Evolutionary conservation across 805 yeast species (phyloP), one percentile per base, ranked within the genome.

Genomic region (Saccharomycopsis javanensis): DNA sequence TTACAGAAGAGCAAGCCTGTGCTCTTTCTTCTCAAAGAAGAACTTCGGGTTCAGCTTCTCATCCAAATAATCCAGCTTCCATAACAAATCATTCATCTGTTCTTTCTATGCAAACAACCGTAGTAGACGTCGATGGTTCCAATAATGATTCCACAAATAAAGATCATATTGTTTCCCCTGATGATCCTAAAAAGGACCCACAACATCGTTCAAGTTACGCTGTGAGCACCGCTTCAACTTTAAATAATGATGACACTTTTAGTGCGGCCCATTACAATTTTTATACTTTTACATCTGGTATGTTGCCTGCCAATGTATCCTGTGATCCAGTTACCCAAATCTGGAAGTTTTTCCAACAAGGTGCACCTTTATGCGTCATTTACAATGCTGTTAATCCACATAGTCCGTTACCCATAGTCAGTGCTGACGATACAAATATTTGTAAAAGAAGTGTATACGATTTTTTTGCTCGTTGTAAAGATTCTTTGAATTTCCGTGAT

Each of bases 251-350:
- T 57, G 70, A 67, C 60, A 65, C 69, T 11, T 63, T 71, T 51
- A 68, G 75, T 16, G 62, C 62, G 13, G 57, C 56, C 1, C 30
- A 18, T 15, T 57, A 71, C 62, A 75, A 75, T 56, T 67, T 79
- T 50, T 73, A 72, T 65, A 87, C 89, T 5, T 87, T 81, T 70
- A 81, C 86, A 52, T 86, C 86, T 60, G 95, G 95, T 30, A 83
- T 85, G 15, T 75, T 84, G 50, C 95, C 92, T 3, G 86, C 86
- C 4, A 81, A 79, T 61, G 77, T 79, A 60, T 79, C 79, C 62
- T 86, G 88, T 66, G 99, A 94, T 68, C 97, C 98, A 2, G 97
- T 88, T 1, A 89, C 97, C 1, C 91, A 89, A 61, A 68, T 94
- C 48, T 87, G 96, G 82, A 84, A 88, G 63, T 73, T 94, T 34